Evolutionary conservation across 1,284 basidiomycete species (phyloP).

Genomic region (Naganishia albida): DNA sequence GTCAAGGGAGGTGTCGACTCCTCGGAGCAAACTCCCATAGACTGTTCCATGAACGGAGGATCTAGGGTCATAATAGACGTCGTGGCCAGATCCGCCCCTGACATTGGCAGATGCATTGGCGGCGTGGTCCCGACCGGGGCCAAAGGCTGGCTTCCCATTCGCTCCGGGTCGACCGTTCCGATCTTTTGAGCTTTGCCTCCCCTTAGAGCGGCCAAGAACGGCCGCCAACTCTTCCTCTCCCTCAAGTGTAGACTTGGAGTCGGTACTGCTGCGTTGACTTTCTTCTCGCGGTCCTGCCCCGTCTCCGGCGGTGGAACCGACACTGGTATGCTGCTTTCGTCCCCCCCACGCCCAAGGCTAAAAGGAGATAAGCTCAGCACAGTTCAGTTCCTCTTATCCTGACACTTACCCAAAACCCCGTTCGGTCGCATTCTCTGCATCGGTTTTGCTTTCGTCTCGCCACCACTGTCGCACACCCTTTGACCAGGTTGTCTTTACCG

Average conservation of each 20-base stretch:
- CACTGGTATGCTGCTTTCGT: conserved; percentile 28
- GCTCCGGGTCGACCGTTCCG: conserved; percentile 26
- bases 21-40: conserved; percentile 30
- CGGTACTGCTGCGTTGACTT: conserved; percentile 20
- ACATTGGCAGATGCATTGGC: not conserved
- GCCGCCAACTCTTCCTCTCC: conserved; percentile 36
- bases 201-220: conserved; percentile 31
- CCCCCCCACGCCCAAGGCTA: conserved; percentile 36
- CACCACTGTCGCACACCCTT: conserved; percentile 33
- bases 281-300: conserved; percentile 7
- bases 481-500: conserved; percentile 30
- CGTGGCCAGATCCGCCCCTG: not conserved
- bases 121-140: not conserved
- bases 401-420: conserved; percentile 37
- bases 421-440: conserved; percentile 32
- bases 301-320: conserved; percentile 3
- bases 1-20: conserved; percentile 17
- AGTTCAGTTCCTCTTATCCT: not conserved
- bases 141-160: not conserved
- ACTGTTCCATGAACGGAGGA: conserved; percentile 33
- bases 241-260: conserved; percentile 30
- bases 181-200: conserved; percentile 22
- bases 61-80: conserved; percentile 28
- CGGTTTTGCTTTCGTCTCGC: conserved; percentile 29
- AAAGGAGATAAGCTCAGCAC: not conserved